phyloP scores from a whole-genome alignment of 768 basidiomycete genomes.

The Pulveroboletus sp. region DNA sequence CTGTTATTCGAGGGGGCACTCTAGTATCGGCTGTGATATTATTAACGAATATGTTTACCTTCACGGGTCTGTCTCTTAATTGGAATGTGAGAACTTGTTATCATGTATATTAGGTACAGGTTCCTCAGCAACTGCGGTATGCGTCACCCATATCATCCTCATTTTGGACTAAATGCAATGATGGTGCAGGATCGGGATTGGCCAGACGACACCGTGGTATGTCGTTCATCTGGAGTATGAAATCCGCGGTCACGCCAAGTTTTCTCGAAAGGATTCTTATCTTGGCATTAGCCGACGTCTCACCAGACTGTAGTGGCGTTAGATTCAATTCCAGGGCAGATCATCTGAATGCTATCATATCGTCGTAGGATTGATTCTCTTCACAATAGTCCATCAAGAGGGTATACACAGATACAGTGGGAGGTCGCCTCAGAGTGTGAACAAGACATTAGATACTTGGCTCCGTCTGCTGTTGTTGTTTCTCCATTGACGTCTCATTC shows the following conservation, averaged over 20 bases:
- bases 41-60: neutral
- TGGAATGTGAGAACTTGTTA: neutral
- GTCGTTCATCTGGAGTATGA: neutral
- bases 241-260: no score
- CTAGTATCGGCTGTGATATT: neutral
- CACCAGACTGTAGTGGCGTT: neutral
- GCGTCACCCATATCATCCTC: neutral
- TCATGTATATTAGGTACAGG: neutral
- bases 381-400: neutral
- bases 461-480: conserved; percentile 2
- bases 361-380: neutral
- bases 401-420: neutral
- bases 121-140: neutral
- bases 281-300: neutral
- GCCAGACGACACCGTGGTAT: neutral
- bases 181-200: no score
- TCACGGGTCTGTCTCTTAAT: no score
- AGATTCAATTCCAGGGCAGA: no score
- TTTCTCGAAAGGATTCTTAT: no score
- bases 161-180: no score
- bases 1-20: conserved; percentile 34
- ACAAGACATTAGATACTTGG: neutral
- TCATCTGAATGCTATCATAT: neutral
- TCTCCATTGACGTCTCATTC: conserved; percentile 14
- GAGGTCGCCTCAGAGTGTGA: neutral